These are phyloP conservation scores for Vitis hybrid DNA, from an alignment of 177 flowering plant genomes.

Conservation along the genomic window DNA sequence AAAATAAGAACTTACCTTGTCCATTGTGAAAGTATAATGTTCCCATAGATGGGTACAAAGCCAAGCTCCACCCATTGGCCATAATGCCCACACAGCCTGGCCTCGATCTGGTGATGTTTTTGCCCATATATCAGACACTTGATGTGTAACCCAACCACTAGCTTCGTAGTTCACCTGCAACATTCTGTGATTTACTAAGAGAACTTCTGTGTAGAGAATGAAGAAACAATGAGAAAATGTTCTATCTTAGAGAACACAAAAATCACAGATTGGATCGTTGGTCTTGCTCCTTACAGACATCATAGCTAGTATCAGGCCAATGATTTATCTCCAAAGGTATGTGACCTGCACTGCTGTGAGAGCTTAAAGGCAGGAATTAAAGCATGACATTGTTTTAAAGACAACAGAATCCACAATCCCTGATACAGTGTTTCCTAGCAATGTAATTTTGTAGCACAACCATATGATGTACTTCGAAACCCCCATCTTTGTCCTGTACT, in stretches of 20 bases:
- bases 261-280: background rate
- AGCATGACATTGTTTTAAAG: background rate
- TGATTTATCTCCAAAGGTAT: background rate
- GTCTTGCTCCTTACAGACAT: no score
- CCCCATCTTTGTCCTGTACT: background rate
- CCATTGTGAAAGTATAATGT: constrained; percentile 80
- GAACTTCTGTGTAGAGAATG: constrained; percentile 1
- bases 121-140: constrained; percentile 91
- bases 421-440: no score
- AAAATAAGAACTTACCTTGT: constrained; percentile 55
- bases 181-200: constrained; percentile 18
- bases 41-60: constrained; percentile 96
- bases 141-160: constrained; percentile 97
- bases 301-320: no score
- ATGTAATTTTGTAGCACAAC: background rate
- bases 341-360: background rate
- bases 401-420: background rate
- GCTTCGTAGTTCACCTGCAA: constrained; percentile 84
- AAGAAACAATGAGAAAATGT: background rate
- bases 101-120: constrained; percentile 89
- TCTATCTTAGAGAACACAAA: background rate
- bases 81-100: constrained; percentile 83
- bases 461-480: background rate
- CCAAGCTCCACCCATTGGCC: constrained; percentile 99
- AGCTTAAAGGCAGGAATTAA: background rate